Percentiles rank a stretch among this genome's conserved stretches.
Evolutionary conservation across 2,329 filamentous ascomycete genomes (phyloP).

Genomic region (Paecilomyces fulvus): DNA sequence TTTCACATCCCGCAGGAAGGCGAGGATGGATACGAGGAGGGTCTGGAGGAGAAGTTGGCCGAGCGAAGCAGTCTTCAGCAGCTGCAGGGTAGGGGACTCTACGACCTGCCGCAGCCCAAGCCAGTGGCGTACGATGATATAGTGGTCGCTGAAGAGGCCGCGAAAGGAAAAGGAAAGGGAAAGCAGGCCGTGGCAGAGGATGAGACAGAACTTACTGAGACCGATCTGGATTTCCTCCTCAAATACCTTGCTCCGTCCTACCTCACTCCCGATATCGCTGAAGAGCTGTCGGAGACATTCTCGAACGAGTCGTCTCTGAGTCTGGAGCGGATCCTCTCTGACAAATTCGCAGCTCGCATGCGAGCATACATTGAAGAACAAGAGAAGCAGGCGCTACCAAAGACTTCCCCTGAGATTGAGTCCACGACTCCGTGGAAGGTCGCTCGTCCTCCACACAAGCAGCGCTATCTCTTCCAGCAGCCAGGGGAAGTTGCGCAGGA

Average conservation of each 20-base stretch:
- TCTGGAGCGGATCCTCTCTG: conserved; percentile 67
- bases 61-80: conserved; percentile 88
- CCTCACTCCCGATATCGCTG: conserved; percentile 81
- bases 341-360: conserved; percentile 67
- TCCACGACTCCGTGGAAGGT: conserved; percentile 59
- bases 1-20: conserved; percentile 95
- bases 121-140: conserved; percentile 41
- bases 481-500: conserved; percentile 24
- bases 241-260: conserved; percentile 87
- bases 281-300: conserved; percentile 72
- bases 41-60: conserved; percentile 78
- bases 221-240: conserved; percentile 80
- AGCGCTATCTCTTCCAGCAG: conserved; percentile 79
- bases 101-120: conserved; percentile 66
- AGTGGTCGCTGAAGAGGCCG: conserved; percentile 24
- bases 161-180: conserved; percentile 28
- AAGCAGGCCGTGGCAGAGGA: conserved; percentile 43
- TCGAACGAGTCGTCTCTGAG: conserved; percentile 75
- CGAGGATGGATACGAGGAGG: conserved; percentile 83
- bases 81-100: conserved; percentile 83
- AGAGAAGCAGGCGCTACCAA: conserved; percentile 43
- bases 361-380: conserved; percentile 60
- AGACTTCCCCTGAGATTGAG: conserved; percentile 48
- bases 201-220: conserved; percentile 56
- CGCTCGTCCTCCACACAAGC: conserved; percentile 86